Percentiles rank a stretch among this genome's conserved stretches.
phyloP scores from a whole-genome alignment of 257 asterid genomes.

The Voacanga thouarsii region DNA sequence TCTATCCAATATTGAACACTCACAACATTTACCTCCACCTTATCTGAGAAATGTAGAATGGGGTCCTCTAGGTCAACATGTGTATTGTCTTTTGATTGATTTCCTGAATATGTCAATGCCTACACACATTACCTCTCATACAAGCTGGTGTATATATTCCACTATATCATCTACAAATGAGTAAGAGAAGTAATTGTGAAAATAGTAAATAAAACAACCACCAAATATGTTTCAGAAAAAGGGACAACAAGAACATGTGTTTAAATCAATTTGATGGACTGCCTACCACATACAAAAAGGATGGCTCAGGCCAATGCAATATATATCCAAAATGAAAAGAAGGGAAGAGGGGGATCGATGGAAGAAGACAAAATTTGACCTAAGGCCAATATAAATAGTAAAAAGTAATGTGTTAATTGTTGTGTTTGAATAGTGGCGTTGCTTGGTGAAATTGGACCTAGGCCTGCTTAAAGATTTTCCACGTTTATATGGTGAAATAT shows the following conservation, averaged over 20 bases:
- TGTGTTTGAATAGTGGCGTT: too few relatives aligned
- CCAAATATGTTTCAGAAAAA: background rate
- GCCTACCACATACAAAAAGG: constrained; percentile 1
- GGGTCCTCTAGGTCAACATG: background rate
- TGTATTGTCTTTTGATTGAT: too few relatives aligned
- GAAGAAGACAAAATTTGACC: background rate
- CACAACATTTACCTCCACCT: background rate
- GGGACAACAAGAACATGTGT: background rate
- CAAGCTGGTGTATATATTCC: too few relatives aligned
- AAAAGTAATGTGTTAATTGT: too few relatives aligned
- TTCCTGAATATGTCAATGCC: background rate
- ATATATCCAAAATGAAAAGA: background rate
- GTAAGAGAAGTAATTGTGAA: background rate
- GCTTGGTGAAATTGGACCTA: too few relatives aligned
- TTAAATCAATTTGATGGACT: background rate
- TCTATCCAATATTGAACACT: too few relatives aligned
- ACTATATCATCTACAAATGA: too few relatives aligned
- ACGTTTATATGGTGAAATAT: too few relatives aligned
- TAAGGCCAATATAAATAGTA: background rate
- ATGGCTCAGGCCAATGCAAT: background rate
- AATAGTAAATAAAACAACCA: background rate
- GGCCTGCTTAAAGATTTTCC: background rate
- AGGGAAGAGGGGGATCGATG: background rate
- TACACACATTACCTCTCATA: too few relatives aligned
- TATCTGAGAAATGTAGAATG: too few relatives aligned